Evolutionary conservation across 1,284 basidiomycete species (phyloP).

Genomic region (Fistulina hepatica): DNA sequence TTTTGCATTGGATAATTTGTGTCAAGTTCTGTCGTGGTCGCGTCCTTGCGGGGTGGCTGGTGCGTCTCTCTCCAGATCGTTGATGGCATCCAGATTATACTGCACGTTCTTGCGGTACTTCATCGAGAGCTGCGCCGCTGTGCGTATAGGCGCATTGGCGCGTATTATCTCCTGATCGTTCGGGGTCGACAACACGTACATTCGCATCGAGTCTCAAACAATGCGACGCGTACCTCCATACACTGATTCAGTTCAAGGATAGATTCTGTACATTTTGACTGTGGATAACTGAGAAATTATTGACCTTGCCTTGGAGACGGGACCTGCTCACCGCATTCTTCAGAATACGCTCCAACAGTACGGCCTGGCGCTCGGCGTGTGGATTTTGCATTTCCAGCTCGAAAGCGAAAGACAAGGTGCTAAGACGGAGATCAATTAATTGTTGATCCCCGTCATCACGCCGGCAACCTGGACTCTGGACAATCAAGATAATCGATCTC

Average conservation of each 20-base stretch:
- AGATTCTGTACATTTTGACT: slow-evolving; percentile 75
- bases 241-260: slow-evolving; percentile 75
- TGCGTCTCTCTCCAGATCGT: no score
- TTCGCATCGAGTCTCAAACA: slow-evolving; percentile 1
- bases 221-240: slow-evolving; percentile 42
- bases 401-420: not conserved
- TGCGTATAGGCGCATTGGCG: slow-evolving; percentile 61
- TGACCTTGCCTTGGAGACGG: not conserved
- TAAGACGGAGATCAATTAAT: no score
- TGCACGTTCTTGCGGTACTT: slow-evolving; percentile 82
- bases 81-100: no score
- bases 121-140: slow-evolving; percentile 64
- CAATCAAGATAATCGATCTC: no score
- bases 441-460: no score
- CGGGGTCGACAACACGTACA: no score
- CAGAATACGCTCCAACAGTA: slow-evolving; percentile 80
- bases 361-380: slow-evolving; percentile 83
- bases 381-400: slow-evolving; percentile 70
- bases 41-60: no score
- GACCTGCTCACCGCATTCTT: slow-evolving; percentile 62
- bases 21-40: no score
- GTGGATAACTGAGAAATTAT: slow-evolving; percentile 8
- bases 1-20: no score
- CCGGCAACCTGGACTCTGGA: no score
- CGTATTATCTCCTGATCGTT: slow-evolving; percentile 51